A percentile compares a stretch with the other conserved stretches of the same genome.
phyloP scores from a whole-genome alignment of 2,329 filamentous ascomycete genomes.

The Curvularia eragrostidis region DNA sequence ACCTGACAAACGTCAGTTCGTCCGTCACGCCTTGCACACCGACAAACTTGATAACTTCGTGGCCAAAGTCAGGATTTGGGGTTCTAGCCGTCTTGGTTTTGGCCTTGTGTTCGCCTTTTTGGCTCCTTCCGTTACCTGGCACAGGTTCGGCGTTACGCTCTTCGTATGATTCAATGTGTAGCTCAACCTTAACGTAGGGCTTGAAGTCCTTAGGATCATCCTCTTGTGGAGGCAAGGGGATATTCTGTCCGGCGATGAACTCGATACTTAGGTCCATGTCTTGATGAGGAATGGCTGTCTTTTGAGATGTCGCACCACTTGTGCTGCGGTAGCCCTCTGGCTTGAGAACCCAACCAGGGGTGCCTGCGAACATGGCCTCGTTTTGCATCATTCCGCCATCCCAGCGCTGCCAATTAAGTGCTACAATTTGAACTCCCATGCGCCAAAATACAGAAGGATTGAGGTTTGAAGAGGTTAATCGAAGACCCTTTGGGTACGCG shows the following conservation, averaged over 20 bases:
- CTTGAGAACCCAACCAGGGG: conserved; percentile 85
- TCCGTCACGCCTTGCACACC: conserved; percentile 53
- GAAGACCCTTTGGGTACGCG: conserved; percentile 82
- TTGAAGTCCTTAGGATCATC: conserved; percentile 66
- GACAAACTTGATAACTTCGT: conserved; percentile 55
- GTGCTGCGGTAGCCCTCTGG: conserved; percentile 71
- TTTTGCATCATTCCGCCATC: conserved; percentile 97
- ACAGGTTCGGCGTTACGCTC: conserved; percentile 54
- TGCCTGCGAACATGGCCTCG: conserved; percentile 85
- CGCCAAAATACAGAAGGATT: conserved; percentile 87
- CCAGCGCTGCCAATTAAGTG: conserved; percentile 90
- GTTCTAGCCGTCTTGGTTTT: conserved; percentile 54
- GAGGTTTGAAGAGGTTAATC: conserved; percentile 84
- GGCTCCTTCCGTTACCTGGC: conserved; percentile 58
- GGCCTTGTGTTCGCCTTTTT: conserved; percentile 60
- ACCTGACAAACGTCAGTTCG: conserved; percentile 58
- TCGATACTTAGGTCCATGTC: conserved; percentile 73
- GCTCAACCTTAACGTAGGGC: conserved; percentile 78
- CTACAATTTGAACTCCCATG: conserved; percentile 87
- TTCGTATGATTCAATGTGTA: conserved; percentile 76
- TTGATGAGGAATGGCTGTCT: conserved; percentile 57
- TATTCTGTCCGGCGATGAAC: conserved; percentile 76
- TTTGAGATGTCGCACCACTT: conserved; percentile 48
- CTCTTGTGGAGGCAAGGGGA: conserved; percentile 69
- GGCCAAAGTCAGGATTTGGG: conserved; percentile 54